phyloP scores from a whole-genome alignment of 306 rosid species.

The Ochetophila trinervis region DNA sequence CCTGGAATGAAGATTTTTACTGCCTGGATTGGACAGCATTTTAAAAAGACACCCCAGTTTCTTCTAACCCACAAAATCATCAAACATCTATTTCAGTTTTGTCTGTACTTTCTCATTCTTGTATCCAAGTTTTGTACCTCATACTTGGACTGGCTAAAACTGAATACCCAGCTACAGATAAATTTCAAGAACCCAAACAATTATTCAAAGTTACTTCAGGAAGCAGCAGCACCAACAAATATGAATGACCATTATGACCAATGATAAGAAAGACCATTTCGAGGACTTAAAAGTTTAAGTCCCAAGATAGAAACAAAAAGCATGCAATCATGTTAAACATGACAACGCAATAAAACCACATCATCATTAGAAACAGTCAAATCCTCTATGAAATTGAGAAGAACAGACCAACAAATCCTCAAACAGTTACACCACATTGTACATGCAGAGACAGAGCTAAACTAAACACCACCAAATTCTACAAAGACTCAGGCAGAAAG shows the following conservation, averaged over 20 bases:
- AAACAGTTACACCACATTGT: slow-evolving; percentile 39
- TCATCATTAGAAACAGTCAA: slow-evolving; percentile 10
- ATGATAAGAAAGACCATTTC: not conserved
- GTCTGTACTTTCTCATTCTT: too few relatives aligned
- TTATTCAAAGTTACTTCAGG: too few relatives aligned
- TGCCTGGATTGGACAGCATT: too few relatives aligned
- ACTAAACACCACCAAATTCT: slow-evolving; percentile 33
- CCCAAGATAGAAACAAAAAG: not conserved
- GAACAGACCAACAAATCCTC: slow-evolving; percentile 29
- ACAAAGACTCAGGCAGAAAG: slow-evolving; percentile 11
- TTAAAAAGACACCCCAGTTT: too few relatives aligned
- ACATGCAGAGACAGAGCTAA: slow-evolving; percentile 30
- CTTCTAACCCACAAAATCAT: too few relatives aligned
- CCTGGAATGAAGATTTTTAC: too few relatives aligned
- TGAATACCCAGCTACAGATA: too few relatives aligned
- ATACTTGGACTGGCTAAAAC: too few relatives aligned
- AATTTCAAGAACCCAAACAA: too few relatives aligned
- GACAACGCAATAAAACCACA: not conserved
- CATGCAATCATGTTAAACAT: not conserved
- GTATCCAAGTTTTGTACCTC: too few relatives aligned
- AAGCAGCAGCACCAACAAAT: too few relatives aligned
- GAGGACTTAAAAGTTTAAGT: not conserved
- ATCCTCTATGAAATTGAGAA: not conserved
- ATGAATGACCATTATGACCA: not conserved
- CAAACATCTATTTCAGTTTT: too few relatives aligned